phyloP scores from a whole-genome alignment of 352 stramenopile species.

The Albugo candida region DNA sequence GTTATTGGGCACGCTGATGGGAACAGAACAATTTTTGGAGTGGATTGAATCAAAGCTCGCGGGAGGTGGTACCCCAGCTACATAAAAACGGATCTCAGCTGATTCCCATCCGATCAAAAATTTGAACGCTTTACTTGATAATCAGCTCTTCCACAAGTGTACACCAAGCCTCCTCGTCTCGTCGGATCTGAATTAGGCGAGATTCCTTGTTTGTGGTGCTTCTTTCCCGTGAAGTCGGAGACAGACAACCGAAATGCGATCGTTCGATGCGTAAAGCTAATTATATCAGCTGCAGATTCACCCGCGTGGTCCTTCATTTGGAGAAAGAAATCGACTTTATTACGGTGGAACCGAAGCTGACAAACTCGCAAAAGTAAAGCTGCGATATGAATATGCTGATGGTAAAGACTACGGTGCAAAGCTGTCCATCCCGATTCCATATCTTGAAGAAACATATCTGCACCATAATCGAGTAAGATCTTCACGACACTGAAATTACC shows the following conservation, averaged over 20 bases:
- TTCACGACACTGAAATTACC: constrained; percentile 30
- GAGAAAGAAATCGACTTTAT: constrained; percentile 6
- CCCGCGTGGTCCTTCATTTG: constrained; percentile 25
- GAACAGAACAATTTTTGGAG: constrained; percentile 39
- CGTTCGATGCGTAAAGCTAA: constrained; percentile 21
- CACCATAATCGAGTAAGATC: constrained; percentile 34
- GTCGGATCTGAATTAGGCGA: background rate
- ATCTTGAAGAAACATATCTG: constrained; percentile 27
- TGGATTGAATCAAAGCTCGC: constrained; percentile 52
- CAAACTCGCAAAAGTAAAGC: background rate
- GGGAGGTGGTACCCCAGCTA: constrained; percentile 68
- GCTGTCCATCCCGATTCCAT: constrained; percentile 68
- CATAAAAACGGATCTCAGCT: constrained; percentile 1
- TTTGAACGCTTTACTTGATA: constrained; percentile 35
- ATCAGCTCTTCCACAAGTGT: constrained; percentile 71
- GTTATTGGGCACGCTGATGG: constrained; percentile 25
- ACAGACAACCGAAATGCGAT: constrained; percentile 38
- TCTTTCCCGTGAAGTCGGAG: constrained; percentile 2
- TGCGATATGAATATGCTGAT: constrained; percentile 43
- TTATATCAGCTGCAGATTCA: constrained; percentile 28
- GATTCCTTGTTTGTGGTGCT: constrained; percentile 2
- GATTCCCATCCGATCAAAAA: background rate
- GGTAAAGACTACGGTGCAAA: constrained; percentile 50
- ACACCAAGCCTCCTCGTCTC: constrained; percentile 22
- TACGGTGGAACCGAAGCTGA: background rate